Evolutionary conservation across 129 eudicot genomes (phyloP), one percentile per base, ranked within the genome.

Genomic region (Artemisia argyi): DNA sequence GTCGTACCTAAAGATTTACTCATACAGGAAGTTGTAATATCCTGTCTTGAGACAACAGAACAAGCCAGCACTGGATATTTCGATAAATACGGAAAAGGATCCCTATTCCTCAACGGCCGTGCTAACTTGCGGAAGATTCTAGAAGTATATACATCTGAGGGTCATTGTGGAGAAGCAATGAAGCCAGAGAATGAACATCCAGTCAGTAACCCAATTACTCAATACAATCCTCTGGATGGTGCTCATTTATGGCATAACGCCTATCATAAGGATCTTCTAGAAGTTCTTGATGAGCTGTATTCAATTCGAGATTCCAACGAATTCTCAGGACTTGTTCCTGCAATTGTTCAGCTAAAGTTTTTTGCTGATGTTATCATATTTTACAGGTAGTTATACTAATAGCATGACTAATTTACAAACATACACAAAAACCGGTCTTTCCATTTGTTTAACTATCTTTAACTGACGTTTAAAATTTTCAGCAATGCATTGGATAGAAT

Each of bases 1-100:
- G 81, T 95, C 32, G 85, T 91, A 66, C 96, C 97, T 3, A 71
- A 85, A 50, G 97, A 90, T 63, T 82, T 67, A 56, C 78, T 82
- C 18, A 81, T 95, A 60, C 91, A 90, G 83, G 89, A 88, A 89
- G 93, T 94, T 77, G 83, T 88, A 63, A 75, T 86, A 71, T 84
- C 96, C 35, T 90, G 99, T 89, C 77, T 94, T 66, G 81, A 81
- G 71, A 77, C 76, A 76, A 81, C 75, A 59, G 78, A 64, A 61
- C 70, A 64, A 75, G 63, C 66, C 46, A 51, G 64, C 22, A 52
- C 69, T 15, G 81, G 73, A 55, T 71, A 71, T 24, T 53, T 56
- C 19, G 74, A 64, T 60, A 80, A 65, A 66, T 62, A 77, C 69
- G 88, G 81, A 75, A 81, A 82, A 76, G 87, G 82, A 76, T 72